phyloP scores from a whole-genome alignment of 2,329 filamentous ascomycete genomes.

The Hymenoscyphus scutula region DNA sequence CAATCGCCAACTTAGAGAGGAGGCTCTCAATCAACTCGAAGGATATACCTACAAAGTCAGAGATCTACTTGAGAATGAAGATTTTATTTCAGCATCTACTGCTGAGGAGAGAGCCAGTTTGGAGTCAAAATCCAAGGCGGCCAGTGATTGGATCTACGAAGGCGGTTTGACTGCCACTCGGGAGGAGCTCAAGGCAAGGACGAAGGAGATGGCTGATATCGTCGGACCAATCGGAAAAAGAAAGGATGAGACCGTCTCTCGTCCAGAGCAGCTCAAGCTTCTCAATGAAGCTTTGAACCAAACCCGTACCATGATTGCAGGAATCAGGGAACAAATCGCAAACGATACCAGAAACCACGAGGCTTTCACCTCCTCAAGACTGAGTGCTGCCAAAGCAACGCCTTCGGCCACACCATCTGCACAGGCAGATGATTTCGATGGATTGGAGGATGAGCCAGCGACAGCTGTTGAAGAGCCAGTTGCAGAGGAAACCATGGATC shows the following conservation, averaged over 20 bases:
- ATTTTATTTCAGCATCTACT: slow-evolving; percentile 71
- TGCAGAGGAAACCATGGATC: slow-evolving; percentile 50
- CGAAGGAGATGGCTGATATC: slow-evolving; percentile 74
- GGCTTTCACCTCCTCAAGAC: slow-evolving; percentile 48
- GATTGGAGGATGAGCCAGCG: slow-evolving; percentile 72
- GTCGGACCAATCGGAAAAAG: slow-evolving; percentile 75
- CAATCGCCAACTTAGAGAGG: slow-evolving; percentile 73
- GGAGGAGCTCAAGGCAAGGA: slow-evolving; percentile 70
- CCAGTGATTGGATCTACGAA: slow-evolving; percentile 88
- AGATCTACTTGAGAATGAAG: slow-evolving; percentile 75
- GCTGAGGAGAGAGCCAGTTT: slow-evolving; percentile 64
- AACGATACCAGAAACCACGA: slow-evolving; percentile 61
- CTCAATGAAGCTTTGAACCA: slow-evolving; percentile 71
- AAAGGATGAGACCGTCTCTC: slow-evolving; percentile 66
- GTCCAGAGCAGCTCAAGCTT: slow-evolving; percentile 66
- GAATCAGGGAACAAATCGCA: slow-evolving; percentile 71
- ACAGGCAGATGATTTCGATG: slow-evolving; percentile 57
- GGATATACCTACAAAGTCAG: slow-evolving; percentile 86
- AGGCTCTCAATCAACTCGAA: slow-evolving; percentile 90
- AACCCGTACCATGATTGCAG: slow-evolving; percentile 66
- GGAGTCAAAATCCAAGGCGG: slow-evolving; percentile 62
- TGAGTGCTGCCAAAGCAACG: slow-evolving; percentile 39
- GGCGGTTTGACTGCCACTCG: slow-evolving; percentile 75
- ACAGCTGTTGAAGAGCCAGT: slow-evolving; percentile 34
- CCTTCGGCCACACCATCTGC: slow-evolving; percentile 44